Evolutionary conservation across 352 stramenopile species (phyloP), one percentile per base, ranked within the genome.

Genomic region (Globisporangium middletonii): DNA sequence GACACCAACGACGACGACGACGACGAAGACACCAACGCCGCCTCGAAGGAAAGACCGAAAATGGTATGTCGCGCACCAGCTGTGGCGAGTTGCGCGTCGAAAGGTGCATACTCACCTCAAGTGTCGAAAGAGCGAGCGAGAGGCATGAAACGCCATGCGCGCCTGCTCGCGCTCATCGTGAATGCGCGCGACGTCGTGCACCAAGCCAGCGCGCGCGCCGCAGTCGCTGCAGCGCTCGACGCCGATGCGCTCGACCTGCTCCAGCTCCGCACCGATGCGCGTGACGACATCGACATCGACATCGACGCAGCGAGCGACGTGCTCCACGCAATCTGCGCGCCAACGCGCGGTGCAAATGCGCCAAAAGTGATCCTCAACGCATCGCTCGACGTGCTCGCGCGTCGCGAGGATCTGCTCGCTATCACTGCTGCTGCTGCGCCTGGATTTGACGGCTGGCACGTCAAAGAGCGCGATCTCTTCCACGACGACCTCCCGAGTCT

Each of bases 131-230:
- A 38, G 33, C 33, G 33, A 38, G 1, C 30, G 30, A 35, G 30
- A 35, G 8, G 30, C 30, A 38, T 38, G 33, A 38, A n/a, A 13
- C 46, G 3, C 19, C 33, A 4, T 12, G 53, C 16, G 7, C 37
- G 26, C 12, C 59, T 59, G 52, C 65, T 75, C 38, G 38, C 50
- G 50, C 59, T 77, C 19, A 49, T 77, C 44, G 59, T 77, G 35
- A 67, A 77, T 30, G 52, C 59, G 7, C 63, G 37, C 8, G 69
- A 77, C 38, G 56, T 51, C 26, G 33, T 8, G 51, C 35, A 18
- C 5, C 52, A 38, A 5, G 47, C 16, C 1, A 37, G 33, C 50
- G 48, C 4, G 37, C 42, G 46, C 26, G 35, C 7, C 26, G 52
- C 58, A 41, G 30, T 53, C 51, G 26, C 38, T 13, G 12, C 51